Evolutionary conservation across 192 early-diverging fungal genomes (phyloP).

Genomic region (Thamnidium elegans): DNA sequence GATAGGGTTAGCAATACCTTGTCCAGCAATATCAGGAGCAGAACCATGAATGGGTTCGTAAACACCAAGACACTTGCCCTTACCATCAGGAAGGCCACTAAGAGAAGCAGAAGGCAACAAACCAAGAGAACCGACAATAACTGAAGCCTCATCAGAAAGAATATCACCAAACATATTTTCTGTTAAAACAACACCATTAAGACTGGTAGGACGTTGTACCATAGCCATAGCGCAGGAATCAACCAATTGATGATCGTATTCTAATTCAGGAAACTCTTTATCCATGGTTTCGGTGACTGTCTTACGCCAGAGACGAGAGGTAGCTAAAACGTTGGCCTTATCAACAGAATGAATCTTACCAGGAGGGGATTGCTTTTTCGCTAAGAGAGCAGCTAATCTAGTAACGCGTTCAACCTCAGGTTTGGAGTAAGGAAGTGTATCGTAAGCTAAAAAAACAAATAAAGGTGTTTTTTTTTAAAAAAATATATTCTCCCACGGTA

Average conservation of each 20-base stretch:
- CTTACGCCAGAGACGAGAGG: slow-evolving; percentile 95
- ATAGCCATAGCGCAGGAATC: slow-evolving; percentile 98
- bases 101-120: slow-evolving; percentile 90
- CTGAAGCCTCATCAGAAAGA: slow-evolving; percentile 90
- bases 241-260: slow-evolving; percentile 88
- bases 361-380: slow-evolving; percentile 74
- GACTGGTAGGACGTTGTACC: slow-evolving; percentile 81
- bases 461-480: neutral
- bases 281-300: slow-evolving; percentile 86
- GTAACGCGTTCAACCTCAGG: slow-evolving; percentile 94
- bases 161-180: slow-evolving; percentile 99
- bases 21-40: slow-evolving; percentile 97
- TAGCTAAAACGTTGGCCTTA: slow-evolving; percentile 98
- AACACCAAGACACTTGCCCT: slow-evolving; percentile 71
- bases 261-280: slow-evolving; percentile 87
- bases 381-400: slow-evolving; percentile 85
- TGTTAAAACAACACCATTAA: slow-evolving; percentile 96
- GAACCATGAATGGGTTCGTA: slow-evolving; percentile 99
- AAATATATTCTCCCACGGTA: slow-evolving; percentile 6
- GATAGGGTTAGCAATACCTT: slow-evolving; percentile 95
- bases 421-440: slow-evolving; percentile 92
- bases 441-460: slow-evolving; percentile 61
- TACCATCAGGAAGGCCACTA: slow-evolving; percentile 79
- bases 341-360: slow-evolving; percentile 94
- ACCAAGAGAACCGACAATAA: slow-evolving; percentile 93